A percentile compares a stretch with the other conserved stretches of the same genome.
Conservation (phyloP, 441 rosid genomes). For the Brassica balearica region DNA sequence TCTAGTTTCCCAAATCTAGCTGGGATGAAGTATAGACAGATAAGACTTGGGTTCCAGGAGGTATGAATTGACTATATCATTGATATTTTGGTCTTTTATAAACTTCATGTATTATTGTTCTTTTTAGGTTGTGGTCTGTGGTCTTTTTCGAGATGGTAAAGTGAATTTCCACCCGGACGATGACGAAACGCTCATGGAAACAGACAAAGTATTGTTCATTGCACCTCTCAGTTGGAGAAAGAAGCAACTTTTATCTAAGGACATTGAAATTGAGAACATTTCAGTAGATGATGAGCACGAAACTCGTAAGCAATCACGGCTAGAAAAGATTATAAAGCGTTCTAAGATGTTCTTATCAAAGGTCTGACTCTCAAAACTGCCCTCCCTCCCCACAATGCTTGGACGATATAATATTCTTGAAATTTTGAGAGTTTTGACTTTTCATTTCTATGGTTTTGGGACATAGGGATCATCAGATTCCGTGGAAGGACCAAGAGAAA, state of each 20-base stretch:
- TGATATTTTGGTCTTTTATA: slow-evolving; percentile 22
- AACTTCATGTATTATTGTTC: slow-evolving; percentile 21
- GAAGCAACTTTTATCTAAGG: slow-evolving; percentile 55
- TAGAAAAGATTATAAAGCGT: slow-evolving; percentile 60
- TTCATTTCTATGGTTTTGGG: slow-evolving; percentile 31
- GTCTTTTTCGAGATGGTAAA: slow-evolving; percentile 77
- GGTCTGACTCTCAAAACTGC: slow-evolving; percentile 50
- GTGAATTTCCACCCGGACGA: slow-evolving; percentile 88
- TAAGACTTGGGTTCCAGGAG: slow-evolving; percentile 82
- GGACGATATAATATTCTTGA: slow-evolving; percentile 3
- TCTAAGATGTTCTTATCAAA: slow-evolving; percentile 67
- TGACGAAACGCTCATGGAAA: slow-evolving; percentile 69
- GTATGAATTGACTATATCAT: slow-evolving; percentile 45
- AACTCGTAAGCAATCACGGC: slow-evolving; percentile 46
- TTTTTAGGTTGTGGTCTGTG: slow-evolving; percentile 91
- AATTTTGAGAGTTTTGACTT: slow-evolving; percentile 19
- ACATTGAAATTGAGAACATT: slow-evolving; percentile 46
- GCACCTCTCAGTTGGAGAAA: slow-evolving; percentile 70
- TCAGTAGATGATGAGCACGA: slow-evolving; percentile 47
- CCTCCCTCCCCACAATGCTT: slow-evolving; percentile 7
- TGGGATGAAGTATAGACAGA: slow-evolving; percentile 69
- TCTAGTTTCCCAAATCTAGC: slow-evolving; percentile 70
- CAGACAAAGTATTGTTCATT: slow-evolving; percentile 85
- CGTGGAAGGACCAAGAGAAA: slow-evolving; percentile 78
- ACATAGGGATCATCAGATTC: slow-evolving; percentile 77